A percentile compares a stretch with the other conserved stretches of the same genome.
Evolutionary conservation across 768 basidiomycete genomes (phyloP).

Genomic region (Podaxis rugospora): DNA sequence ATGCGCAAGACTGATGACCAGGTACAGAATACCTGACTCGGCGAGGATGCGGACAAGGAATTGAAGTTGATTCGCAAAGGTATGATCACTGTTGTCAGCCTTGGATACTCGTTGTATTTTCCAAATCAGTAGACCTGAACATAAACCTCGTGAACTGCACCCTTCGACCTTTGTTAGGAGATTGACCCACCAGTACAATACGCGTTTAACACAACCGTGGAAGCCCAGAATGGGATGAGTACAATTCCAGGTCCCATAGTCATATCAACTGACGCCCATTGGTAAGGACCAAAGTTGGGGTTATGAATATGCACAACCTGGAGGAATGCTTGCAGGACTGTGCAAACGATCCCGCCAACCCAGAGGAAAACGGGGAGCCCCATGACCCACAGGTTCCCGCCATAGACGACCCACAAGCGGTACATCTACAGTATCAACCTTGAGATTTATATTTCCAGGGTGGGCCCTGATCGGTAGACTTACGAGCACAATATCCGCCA

Average conservation of each 20-base stretch:
- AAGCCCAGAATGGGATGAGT: constrained; percentile 10
- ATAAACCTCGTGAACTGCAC: neutral
- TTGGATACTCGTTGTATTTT: neutral
- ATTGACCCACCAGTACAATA: constrained; percentile 8
- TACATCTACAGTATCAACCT: constrained; percentile 2
- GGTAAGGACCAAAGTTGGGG: constrained; percentile 1
- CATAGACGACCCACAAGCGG: constrained; percentile 6
- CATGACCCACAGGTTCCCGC: neutral
- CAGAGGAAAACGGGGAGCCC: constrained; percentile 10
- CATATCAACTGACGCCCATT: constrained; percentile 6
- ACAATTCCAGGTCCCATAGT: constrained; percentile 7
- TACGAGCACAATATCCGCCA: neutral
- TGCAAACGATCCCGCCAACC: constrained; percentile 8
- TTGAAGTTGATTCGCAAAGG: neutral
- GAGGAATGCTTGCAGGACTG: neutral
- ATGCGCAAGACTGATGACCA: neutral
- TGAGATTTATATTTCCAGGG: neutral
- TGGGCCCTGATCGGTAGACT: neutral
- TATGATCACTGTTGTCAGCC: neutral
- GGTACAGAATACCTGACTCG: neutral
- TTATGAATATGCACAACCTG: neutral
- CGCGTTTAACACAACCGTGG: constrained; percentile 10
- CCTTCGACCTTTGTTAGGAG: neutral
- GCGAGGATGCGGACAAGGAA: neutral
- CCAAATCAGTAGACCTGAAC: neutral